Evolutionary conservation across 805 yeast species (phyloP).

Genomic region (Zygosaccharomyces rouxii): DNA sequence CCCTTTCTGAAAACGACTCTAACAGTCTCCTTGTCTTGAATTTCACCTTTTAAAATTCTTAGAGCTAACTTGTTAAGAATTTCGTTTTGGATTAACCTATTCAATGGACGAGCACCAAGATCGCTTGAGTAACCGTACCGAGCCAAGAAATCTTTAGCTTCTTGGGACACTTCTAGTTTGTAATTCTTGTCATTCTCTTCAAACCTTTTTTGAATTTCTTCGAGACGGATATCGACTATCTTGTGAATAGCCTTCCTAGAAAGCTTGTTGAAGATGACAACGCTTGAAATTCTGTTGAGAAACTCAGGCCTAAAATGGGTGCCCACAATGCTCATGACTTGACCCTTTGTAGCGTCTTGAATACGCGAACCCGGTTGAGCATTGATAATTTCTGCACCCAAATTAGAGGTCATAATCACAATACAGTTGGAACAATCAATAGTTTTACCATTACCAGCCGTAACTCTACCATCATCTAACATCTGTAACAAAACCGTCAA

Average conservation of each 20-base stretch:
- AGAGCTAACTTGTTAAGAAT: conserved; percentile 85
- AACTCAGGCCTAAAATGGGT: conserved; percentile 96
- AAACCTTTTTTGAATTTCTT: conserved; percentile 82
- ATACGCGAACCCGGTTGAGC: conserved; percentile 61
- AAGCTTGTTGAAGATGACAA: conserved; percentile 87
- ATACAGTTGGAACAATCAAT: conserved; percentile 90
- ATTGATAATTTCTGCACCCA: conserved; percentile 89
- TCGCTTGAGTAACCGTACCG: conserved; percentile 86
- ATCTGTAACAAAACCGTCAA: conserved; percentile 86
- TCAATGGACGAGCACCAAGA: conserved; percentile 95
- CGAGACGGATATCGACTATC: conserved; percentile 81
- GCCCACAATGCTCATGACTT: conserved; percentile 79
- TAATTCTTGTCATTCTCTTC: conserved; percentile 77
- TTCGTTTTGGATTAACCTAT: conserved; percentile 84
- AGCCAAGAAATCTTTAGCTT: conserved; percentile 77
- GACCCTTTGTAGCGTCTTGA: conserved; percentile 61
- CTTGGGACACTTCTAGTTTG: conserved; percentile 64
- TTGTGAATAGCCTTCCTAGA: conserved; percentile 87
- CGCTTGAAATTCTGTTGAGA: conserved; percentile 90
- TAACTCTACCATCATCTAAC: conserved; percentile 93
- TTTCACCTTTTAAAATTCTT: conserved; percentile 80
- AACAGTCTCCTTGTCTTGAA: conserved; percentile 85
- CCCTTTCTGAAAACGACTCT: conserved; percentile 46
- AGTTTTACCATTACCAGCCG: conserved; percentile 90
- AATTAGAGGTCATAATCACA: conserved; percentile 93